phyloP scores from a whole-genome alignment of 768 basidiomycete species.

The Heimioporus sp. region DNA sequence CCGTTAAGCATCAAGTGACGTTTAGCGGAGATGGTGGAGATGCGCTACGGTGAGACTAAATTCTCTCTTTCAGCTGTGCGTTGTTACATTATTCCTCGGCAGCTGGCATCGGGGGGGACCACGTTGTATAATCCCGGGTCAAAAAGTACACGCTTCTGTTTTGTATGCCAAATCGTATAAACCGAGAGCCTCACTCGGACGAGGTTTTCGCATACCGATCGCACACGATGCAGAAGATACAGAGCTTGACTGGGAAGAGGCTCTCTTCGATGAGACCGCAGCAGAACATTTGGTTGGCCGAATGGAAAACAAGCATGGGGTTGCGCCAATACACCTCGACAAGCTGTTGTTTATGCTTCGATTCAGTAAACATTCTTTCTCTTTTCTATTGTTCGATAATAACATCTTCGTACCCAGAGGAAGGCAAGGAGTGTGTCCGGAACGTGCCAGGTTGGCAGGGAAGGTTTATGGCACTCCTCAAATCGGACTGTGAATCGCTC shows the following conservation, averaged over 20 bases:
- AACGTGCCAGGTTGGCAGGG: too few species aligned
- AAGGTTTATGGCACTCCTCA: too few species aligned
- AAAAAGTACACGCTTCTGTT: conserved; percentile 25
- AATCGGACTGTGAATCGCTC: too few species aligned
- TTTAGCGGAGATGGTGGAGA: conserved; percentile 19
- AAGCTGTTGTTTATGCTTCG: neutral
- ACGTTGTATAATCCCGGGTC: conserved; percentile 26
- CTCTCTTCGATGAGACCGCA: conserved; percentile 17
- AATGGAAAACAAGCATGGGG: conserved; percentile 7
- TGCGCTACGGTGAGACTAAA: conserved; percentile 13
- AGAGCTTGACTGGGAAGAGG: conserved; percentile 18
- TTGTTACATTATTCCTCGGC: neutral
- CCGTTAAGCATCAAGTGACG: conserved; percentile 22
- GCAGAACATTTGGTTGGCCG: conserved; percentile 10
- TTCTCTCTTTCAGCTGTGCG: neutral
- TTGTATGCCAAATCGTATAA: conserved; percentile 19
- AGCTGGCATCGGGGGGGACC: conserved; percentile 17
- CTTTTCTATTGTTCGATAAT: too few species aligned
- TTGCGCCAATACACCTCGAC: conserved; percentile 12
- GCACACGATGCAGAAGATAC: neutral
- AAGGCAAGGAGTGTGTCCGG: conserved; percentile 4
- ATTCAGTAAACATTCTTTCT: too few species aligned
- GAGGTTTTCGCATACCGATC: conserved; percentile 22
- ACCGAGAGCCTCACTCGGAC: conserved; percentile 16
- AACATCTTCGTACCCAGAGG: too few species aligned